A percentile compares a stretch with the other conserved stretches of the same genome.
phyloP scores from a whole-genome alignment of 2,329 filamentous ascomycete species.

The Colletotrichum phormii region DNA sequence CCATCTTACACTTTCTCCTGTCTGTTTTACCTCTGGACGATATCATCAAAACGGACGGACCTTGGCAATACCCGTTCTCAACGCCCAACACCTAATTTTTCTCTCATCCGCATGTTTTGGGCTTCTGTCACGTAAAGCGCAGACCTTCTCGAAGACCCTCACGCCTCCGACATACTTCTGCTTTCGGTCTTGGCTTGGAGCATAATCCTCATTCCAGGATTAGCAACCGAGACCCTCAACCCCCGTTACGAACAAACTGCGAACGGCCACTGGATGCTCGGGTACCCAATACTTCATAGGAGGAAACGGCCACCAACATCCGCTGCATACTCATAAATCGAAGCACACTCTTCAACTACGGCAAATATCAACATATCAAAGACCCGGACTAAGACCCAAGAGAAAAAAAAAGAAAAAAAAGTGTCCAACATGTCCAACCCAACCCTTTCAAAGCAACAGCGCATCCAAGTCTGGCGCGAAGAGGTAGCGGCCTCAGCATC shows the following conservation, averaged over 20 bases:
- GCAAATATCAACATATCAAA: neutral
- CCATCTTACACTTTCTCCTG: neutral
- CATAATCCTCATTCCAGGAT: neutral
- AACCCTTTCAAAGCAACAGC: slow-evolving; percentile 36
- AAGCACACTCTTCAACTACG: neutral
- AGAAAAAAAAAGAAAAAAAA: neutral
- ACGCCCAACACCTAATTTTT: slow-evolving; percentile 6
- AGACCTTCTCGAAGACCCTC: slow-evolving; percentile 3
- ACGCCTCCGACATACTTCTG: neutral
- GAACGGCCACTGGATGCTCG: neutral
- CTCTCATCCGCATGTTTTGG: neutral
- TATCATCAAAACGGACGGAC: slow-evolving; percentile 3
- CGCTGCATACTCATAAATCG: neutral
- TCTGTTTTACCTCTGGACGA: neutral
- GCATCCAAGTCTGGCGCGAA: slow-evolving; percentile 62
- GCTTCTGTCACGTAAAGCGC: neutral
- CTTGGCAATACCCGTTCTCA: neutral
- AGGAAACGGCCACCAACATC: neutral
- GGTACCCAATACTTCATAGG: neutral
- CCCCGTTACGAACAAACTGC: neutral
- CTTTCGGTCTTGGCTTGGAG: slow-evolving; percentile 10
- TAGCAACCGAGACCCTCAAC: neutral
- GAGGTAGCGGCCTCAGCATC: slow-evolving; percentile 56
- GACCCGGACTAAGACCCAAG: neutral
- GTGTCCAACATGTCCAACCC: slow-evolving; percentile 17